These are phyloP conservation scores for Dicorynia guianensis DNA, from an alignment of 306 rosid species.

Conservation along the genomic window DNA sequence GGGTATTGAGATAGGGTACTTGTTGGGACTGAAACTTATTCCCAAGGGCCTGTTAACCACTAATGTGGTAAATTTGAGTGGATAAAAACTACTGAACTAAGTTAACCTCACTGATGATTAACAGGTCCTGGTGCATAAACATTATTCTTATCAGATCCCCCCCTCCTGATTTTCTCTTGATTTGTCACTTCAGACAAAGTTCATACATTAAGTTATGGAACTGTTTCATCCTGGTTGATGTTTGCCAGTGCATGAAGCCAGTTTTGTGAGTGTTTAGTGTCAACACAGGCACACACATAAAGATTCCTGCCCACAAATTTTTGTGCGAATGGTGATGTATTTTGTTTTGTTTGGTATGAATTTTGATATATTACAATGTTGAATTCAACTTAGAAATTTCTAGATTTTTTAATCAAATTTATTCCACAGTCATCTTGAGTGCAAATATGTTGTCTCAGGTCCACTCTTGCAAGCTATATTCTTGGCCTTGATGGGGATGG, in stretches of 20 bases:
- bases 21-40: no score
- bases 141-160: no score
- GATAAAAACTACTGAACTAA: no score
- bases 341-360: neutral
- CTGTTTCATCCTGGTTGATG: conserved; percentile 30
- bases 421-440: conserved; percentile 22
- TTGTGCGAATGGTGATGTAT: conserved; percentile 5
- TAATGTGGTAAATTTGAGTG: no score
- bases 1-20: no score
- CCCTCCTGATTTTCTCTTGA: no score
- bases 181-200: conserved; percentile 9
- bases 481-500: conserved; percentile 79
- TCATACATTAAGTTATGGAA: neutral
- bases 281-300: neutral
- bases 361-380: conserved; percentile 8
- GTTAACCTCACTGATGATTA: no score
- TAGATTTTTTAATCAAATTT: conserved; percentile 1
- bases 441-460: conserved; percentile 64
- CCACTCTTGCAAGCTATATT: conserved; percentile 82
- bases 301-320: neutral
- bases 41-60: no score
- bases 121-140: no score
- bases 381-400: conserved; percentile 10
- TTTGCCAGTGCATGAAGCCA: neutral
- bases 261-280: no score